A percentile compares a stretch with the other conserved stretches of the same genome.
Conservation (phyloP, 306 rosid species). For the Ceratonia siliqua region DNA sequence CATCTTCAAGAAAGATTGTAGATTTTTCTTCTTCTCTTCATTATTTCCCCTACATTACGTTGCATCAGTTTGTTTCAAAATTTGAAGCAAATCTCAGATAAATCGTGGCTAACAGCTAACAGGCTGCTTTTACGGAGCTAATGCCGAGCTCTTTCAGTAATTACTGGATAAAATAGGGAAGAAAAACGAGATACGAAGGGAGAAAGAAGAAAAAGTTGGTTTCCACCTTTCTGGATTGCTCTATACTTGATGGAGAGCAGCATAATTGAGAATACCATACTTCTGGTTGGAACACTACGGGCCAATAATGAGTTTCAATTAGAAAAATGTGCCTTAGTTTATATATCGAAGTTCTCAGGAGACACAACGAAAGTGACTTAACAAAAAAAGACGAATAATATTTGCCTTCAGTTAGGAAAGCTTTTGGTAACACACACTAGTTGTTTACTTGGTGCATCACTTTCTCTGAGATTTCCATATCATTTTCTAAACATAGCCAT, state of each 20-base stretch:
- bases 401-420: slow-evolving; percentile 27
- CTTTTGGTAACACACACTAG: slow-evolving; percentile 30
- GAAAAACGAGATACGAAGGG: slow-evolving; percentile 24
- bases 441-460: slow-evolving; percentile 34
- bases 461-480: slow-evolving; percentile 34
- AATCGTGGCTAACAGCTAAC: slow-evolving; percentile 28
- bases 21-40: slow-evolving; percentile 26
- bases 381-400: slow-evolving; percentile 21
- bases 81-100: slow-evolving; percentile 20
- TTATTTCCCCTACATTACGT: slow-evolving; percentile 7
- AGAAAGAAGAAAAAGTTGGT: slow-evolving; percentile 36
- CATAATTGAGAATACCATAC: slow-evolving; percentile 39
- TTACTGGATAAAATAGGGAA: slow-evolving; percentile 27
- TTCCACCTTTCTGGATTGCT: slow-evolving; percentile 37
- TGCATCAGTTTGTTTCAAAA: background rate
- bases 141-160: slow-evolving; percentile 32
- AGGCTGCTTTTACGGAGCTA: slow-evolving; percentile 37
- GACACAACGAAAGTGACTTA: slow-evolving; percentile 31
- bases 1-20: slow-evolving; percentile 24
- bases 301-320: slow-evolving; percentile 30
- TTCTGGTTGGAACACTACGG: slow-evolving; percentile 8
- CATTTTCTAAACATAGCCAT: slow-evolving; percentile 33
- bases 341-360: slow-evolving; percentile 22
- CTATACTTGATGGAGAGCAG: slow-evolving; percentile 31
- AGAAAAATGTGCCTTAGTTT: background rate